Evolutionary conservation across 768 basidiomycete species (phyloP).

Genomic region (Suillus paluster): DNA sequence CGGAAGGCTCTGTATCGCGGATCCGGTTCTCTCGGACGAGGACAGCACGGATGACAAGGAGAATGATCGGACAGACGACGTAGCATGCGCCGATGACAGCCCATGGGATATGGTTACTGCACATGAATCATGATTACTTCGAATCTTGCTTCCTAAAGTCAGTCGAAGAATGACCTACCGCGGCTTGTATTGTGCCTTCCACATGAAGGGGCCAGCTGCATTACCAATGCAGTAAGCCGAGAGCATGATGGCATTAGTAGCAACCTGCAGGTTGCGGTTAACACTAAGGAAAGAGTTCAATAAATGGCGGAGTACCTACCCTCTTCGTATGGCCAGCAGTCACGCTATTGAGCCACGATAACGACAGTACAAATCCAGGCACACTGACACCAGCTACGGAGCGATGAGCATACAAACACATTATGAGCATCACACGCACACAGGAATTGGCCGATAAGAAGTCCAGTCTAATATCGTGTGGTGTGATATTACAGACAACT

Average conservation of each 20-base stretch:
- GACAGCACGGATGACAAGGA: constrained; percentile 47
- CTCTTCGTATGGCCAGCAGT: constrained; percentile 72
- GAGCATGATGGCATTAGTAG: constrained; percentile 69
- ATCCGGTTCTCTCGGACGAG: constrained; percentile 36
- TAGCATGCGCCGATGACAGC: constrained; percentile 69
- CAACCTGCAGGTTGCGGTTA: constrained; percentile 23
- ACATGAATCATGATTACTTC: not conserved
- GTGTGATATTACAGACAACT: not conserved
- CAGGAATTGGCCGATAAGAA: constrained; percentile 58
- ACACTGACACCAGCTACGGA: constrained; percentile 49
- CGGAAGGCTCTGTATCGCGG: constrained; percentile 56
- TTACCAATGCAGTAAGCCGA: constrained; percentile 66
- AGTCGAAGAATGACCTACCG: constrained; percentile 39
- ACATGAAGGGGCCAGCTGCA: constrained; percentile 72
- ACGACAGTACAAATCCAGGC: constrained; percentile 56
- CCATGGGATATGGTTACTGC: constrained; percentile 72
- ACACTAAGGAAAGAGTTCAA: not conserved
- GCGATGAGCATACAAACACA: not conserved
- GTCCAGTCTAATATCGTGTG: constrained; percentile 34
- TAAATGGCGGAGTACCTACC: constrained; percentile 27
- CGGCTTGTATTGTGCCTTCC: constrained; percentile 65
- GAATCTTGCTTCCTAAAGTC: not conserved
- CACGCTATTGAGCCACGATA: constrained; percentile 66
- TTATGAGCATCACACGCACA: constrained; percentile 34
- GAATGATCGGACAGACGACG: constrained; percentile 46